Base-by-base conservation (phyloP, 1,139 yeast genomes). In the Meyerozyma smithsonii region DNA sequence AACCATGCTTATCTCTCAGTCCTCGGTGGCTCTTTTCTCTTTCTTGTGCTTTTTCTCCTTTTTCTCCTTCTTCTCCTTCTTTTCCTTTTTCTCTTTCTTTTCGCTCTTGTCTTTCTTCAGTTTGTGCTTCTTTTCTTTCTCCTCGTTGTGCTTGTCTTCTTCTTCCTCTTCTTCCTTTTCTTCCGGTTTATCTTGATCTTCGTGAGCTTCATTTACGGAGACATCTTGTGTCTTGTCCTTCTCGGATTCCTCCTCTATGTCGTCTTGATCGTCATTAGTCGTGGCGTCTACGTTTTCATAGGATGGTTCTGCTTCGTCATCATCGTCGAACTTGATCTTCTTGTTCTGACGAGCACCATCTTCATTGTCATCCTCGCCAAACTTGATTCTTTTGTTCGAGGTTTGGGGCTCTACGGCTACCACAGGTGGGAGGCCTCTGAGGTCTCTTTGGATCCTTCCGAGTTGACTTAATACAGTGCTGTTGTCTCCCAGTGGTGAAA, bases 351-450 rank as follows among this genome's bases (percentile, higher is more conserved):
- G 55, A 28, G 46, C 56, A 11, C 35, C 43, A 10, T 41, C 32
- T 5, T 30, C 48, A 8, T 46, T 56, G 7, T 46, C 53, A 3
- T 43, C 50, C 25, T 51, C 55, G 39, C 54, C 47, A 48, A 59
- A 46, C 56, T 56, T 46, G 52, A 41, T 59, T 45, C 61, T 62
- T 45, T 62, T 56, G 39, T 51, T 58, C 18, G 50, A 46, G 32
- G 50, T 55, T 36, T 49, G 49, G 32, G 49, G 44, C 34, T 47
- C 46, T 6, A 38, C 18, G 20, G 40, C 38, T 41, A 59, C 61
- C 45, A 73, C 56, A 16, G 89, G 89, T 5, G 90, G 88, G 45
- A 84, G 72, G 2, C 92, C 92, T 54, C 85, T 68, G 50, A 84
- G 73, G 52, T 81, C 85, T 61, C 90, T 72, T 55, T 81, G 87